Conservation (phyloP, 1,139 yeast genomes). For the Diutina sp. region DNA sequence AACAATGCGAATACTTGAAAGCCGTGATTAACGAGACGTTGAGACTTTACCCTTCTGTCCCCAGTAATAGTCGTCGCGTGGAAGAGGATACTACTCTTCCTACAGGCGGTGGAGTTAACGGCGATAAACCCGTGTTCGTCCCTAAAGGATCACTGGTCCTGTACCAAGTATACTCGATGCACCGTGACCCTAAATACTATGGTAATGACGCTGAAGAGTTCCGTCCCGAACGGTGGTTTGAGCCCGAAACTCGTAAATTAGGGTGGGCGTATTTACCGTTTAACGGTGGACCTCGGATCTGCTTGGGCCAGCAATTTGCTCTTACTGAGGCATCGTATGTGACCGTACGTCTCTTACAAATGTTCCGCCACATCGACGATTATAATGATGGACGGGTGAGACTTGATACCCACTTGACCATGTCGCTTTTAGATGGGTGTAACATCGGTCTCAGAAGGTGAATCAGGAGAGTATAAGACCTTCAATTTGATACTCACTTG, state of each 20-base stretch:
- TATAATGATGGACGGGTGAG: neutral
- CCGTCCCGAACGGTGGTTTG: conserved; percentile 44
- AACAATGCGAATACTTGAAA: conserved; percentile 34
- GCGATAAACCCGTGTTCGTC: conserved; percentile 26
- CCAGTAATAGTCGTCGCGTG: conserved; percentile 35
- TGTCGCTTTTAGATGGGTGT: neutral
- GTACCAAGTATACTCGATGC: conserved; percentile 33
- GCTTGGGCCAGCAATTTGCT: conserved; percentile 40
- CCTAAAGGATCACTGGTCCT: conserved; percentile 34
- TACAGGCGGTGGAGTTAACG: conserved; percentile 38
- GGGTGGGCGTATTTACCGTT: conserved; percentile 42
- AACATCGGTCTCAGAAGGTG: neutral
- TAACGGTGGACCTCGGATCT: conserved; percentile 51
- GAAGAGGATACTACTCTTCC: conserved; percentile 35
- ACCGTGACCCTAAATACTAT: conserved; percentile 28
- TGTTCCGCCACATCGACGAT: conserved; percentile 12
- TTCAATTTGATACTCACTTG: no score
- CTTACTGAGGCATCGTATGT: conserved; percentile 42
- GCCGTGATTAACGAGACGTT: conserved; percentile 37
- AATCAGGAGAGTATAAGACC: no score
- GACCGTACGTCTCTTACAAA: conserved; percentile 20
- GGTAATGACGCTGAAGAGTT: conserved; percentile 38
- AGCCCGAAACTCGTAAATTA: conserved; percentile 21
- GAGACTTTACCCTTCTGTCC: conserved; percentile 45
- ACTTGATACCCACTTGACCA: neutral